Evolutionary conservation across 352 stramenopile species (phyloP).

Genomic region (Phytophthora syringae): DNA sequence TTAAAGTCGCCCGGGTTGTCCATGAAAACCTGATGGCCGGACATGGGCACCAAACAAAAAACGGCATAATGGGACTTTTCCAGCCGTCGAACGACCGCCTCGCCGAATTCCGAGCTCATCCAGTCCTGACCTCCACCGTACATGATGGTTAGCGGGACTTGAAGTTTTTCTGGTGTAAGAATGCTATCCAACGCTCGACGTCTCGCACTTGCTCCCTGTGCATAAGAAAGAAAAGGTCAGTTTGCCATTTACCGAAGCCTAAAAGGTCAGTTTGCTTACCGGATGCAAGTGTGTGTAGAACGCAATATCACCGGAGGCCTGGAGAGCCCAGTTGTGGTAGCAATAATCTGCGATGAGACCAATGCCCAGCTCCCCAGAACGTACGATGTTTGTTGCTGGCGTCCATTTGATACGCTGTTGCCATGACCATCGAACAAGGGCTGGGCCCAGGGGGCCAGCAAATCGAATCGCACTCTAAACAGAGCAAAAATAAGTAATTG

Average conservation of each 20-base stretch:
- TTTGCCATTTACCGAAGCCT: not conserved
- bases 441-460: slow-evolving; percentile 60
- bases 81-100: slow-evolving; percentile 61
- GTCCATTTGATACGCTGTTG: slow-evolving; percentile 65
- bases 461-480: slow-evolving; percentile 68
- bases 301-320: slow-evolving; percentile 71
- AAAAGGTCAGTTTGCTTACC: no score
- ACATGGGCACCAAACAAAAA: slow-evolving; percentile 69
- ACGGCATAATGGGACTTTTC: slow-evolving; percentile 71
- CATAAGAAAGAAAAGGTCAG: slow-evolving; percentile 11
- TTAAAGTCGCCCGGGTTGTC: slow-evolving; percentile 85
- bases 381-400: slow-evolving; percentile 75
- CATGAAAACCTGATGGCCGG: slow-evolving; percentile 88
- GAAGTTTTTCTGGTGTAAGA: slow-evolving; percentile 55
- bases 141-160: slow-evolving; percentile 82
- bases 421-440: slow-evolving; percentile 66
- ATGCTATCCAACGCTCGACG: slow-evolving; percentile 57
- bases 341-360: slow-evolving; percentile 74
- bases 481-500: not conserved
- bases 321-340: slow-evolving; percentile 86
- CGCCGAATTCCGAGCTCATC: slow-evolving; percentile 76
- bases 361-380: slow-evolving; percentile 72
- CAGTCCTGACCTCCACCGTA: slow-evolving; percentile 81
- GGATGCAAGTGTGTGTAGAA: slow-evolving; percentile 82
- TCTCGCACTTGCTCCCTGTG: slow-evolving; percentile 57